Percentiles rank a stretch among this genome's conserved stretches.
Evolutionary conservation across 2,329 filamentous ascomycete genomes (phyloP).

Genomic region (Thermomyces lanuginosus): DNA sequence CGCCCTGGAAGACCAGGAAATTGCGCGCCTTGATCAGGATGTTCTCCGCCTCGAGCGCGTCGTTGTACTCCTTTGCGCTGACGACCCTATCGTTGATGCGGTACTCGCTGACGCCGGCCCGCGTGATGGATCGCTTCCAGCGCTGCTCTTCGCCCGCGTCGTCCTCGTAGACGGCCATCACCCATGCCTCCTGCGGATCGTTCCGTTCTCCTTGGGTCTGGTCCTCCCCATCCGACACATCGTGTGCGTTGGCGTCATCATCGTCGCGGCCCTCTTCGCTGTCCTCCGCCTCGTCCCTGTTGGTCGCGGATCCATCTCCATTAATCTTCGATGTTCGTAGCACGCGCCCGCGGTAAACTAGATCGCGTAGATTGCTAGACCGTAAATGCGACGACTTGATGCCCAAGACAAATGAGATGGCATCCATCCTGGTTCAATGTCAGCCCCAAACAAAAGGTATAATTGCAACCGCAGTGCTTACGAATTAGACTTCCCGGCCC

Average conservation of each 20-base stretch:
- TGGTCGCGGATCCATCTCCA: constrained; percentile 62
- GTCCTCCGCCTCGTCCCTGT: too few species aligned
- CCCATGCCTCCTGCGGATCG: constrained; percentile 91
- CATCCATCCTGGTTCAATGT: constrained; percentile 61
- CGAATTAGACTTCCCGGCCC: constrained; percentile 98
- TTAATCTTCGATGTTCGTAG: constrained; percentile 86
- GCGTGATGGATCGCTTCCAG: constrained; percentile 93
- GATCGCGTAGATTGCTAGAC: constrained; percentile 80
- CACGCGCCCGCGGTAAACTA: constrained; percentile 90
- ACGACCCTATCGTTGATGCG: constrained; percentile 88
- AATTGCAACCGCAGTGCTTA: constrained; percentile 26
- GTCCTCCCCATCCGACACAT: constrained; percentile 43
- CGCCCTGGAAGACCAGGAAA: constrained; percentile 95
- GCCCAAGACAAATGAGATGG: constrained; percentile 94
- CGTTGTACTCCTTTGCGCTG: constrained; percentile 82
- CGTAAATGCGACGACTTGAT: constrained; percentile 98
- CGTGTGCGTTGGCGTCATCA: too few species aligned
- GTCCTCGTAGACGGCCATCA: constrained; percentile 98
- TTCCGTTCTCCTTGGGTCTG: constrained; percentile 47
- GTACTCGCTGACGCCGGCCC: constrained; percentile 77
- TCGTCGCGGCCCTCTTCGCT: constrained; percentile 45
- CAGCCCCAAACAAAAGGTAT: not conserved
- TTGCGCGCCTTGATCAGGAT: constrained; percentile 97
- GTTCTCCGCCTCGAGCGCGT: constrained; percentile 78
- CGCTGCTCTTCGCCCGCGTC: constrained; percentile 87